Conservation (phyloP, 371 early-diverging fungal species). For the Saksenaea vasiformis region DNA sequence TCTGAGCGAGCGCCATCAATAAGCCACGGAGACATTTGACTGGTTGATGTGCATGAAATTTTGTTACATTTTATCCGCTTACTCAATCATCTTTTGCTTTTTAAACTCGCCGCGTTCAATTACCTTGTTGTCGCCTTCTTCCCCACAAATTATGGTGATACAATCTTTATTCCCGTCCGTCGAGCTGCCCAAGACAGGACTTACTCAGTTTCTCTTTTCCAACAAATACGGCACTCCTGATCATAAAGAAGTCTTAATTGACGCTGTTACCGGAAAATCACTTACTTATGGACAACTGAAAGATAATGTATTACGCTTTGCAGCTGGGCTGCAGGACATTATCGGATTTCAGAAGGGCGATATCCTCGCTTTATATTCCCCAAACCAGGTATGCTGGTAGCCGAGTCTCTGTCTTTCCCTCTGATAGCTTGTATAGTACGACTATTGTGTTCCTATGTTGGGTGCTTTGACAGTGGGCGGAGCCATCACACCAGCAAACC, state of each 20-base stretch:
- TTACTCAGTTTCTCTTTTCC: constrained; percentile 20
- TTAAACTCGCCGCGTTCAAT: neutral
- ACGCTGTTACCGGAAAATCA: constrained; percentile 52
- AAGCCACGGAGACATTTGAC: neutral
- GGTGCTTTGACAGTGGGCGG: constrained; percentile 58
- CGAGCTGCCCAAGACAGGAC: constrained; percentile 15
- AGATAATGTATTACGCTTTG: constrained; percentile 58
- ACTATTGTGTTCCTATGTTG: constrained; percentile 37
- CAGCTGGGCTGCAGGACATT: constrained; percentile 67
- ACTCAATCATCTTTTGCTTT: neutral
- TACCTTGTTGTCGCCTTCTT: neutral
- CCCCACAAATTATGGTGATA: constrained; percentile 13
- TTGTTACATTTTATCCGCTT: neutral
- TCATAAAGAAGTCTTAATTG: constrained; percentile 55
- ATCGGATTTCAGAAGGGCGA: constrained; percentile 64
- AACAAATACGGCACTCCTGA: constrained; percentile 30
- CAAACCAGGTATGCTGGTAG: constrained; percentile 61
- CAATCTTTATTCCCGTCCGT: constrained; percentile 8
- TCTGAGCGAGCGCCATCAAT: no score
- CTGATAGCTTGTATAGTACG: constrained; percentile 27
- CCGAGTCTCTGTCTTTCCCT: neutral
- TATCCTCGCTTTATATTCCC: constrained; percentile 66
- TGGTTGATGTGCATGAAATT: neutral
- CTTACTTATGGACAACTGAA: constrained; percentile 69
- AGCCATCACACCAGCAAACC: constrained; percentile 71